phyloP scores from a whole-genome alignment of 306 rosid species.

The Arachis hypogaea region DNA sequence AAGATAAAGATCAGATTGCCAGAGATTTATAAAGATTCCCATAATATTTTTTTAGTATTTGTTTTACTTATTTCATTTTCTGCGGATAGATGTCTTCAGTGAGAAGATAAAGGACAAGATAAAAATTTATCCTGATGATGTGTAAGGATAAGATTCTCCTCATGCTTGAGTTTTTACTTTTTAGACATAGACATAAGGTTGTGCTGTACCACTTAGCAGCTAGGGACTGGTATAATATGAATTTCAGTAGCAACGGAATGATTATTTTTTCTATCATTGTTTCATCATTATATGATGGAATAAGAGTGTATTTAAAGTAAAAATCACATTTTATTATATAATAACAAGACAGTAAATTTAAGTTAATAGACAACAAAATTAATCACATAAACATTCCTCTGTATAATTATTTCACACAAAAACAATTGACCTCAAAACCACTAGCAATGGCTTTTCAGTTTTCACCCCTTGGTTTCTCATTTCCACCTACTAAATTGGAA shows the following conservation, averaged over 20 bases:
- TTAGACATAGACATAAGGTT: neutral
- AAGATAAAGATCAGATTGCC: neutral
- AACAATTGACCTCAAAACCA: neutral
- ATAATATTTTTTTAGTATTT: too few species aligned
- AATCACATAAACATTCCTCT: too few species aligned
- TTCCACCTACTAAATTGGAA: neutral
- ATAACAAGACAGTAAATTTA: too few species aligned
- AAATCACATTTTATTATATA: too few species aligned
- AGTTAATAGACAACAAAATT: too few species aligned
- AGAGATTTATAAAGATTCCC: neutral
- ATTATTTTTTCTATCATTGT: too few species aligned
- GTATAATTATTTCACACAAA: neutral
- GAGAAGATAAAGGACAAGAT: neutral
- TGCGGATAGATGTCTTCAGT: neutral
- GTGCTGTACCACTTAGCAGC: neutral
- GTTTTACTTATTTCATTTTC: too few species aligned
- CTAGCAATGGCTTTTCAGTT: too few species aligned
- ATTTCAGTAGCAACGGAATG: too few species aligned
- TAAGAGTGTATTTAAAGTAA: too few species aligned
- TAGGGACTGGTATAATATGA: neutral
- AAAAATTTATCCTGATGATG: neutral
- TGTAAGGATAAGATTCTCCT: neutral
- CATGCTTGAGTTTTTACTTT: neutral
- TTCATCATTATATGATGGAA: too few species aligned
- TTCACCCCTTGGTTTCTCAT: neutral